phyloP scores from a whole-genome alignment of 2,329 filamentous ascomycete species.

The Ascochyta koolunga region DNA sequence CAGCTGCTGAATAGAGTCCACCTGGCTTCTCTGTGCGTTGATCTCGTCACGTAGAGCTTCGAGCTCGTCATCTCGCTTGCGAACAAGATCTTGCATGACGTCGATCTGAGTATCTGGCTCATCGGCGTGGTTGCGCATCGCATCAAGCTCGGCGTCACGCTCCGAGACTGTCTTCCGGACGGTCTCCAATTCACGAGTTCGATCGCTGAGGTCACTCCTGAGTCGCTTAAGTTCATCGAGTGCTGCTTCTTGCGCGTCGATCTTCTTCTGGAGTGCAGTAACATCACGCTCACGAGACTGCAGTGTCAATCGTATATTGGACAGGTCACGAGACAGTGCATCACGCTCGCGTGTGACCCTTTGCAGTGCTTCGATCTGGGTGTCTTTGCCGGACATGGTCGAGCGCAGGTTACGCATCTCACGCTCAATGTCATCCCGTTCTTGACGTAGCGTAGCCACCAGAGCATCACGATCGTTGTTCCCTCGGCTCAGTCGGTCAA shows the following conservation, averaged over 20 bases:
- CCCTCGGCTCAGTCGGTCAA: conserved; percentile 36
- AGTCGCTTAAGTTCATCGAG: conserved; percentile 40
- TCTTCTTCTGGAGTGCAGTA: conserved; percentile 37
- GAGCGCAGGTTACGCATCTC: conserved; percentile 35
- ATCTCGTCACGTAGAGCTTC: conserved; percentile 59
- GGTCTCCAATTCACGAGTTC: conserved; percentile 45
- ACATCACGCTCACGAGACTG: conserved; percentile 44
- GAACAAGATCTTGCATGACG: conserved; percentile 51
- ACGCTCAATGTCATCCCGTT: conserved; percentile 30
- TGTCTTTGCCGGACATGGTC: conserved; percentile 38
- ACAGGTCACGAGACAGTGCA: conserved; percentile 36
- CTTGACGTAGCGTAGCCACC: conserved; percentile 37
- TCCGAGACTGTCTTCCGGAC: conserved; percentile 44
- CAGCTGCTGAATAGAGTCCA: conserved; percentile 41
- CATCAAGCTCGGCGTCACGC: conserved; percentile 46
- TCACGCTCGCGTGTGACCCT: conserved; percentile 44
- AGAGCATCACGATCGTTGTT: conserved; percentile 39
- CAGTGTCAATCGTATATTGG: conserved; percentile 36
- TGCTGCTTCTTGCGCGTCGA: conserved; percentile 36
- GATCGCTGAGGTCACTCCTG: conserved; percentile 37
- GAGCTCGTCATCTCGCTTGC: conserved; percentile 56
- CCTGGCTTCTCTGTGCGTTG: conserved; percentile 38
- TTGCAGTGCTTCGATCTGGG: conserved; percentile 45
- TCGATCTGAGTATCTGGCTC: conserved; percentile 49
- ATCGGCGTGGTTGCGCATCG: conserved; percentile 42